These are phyloP conservation scores for Eucalyptus regnans DNA, from an alignment of 345 rosid species.

Conservation along the genomic window DNA sequence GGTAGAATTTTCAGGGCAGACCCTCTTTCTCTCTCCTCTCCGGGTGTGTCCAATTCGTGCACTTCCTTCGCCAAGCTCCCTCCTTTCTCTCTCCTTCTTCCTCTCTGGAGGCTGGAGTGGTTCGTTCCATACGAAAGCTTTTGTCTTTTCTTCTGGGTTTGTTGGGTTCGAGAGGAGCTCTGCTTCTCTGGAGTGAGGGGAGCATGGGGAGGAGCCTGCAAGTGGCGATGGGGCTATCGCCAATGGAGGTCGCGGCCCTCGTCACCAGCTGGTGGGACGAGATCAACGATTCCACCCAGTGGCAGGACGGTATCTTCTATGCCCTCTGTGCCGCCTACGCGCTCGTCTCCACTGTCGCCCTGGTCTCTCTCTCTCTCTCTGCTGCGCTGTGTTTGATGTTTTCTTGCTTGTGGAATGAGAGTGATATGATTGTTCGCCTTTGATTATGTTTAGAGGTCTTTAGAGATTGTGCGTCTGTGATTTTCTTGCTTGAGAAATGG, in stretches of 20 bases:
- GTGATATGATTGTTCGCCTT: background rate
- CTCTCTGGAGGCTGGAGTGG: background rate
- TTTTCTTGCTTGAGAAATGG: background rate
- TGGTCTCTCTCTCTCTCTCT: conserved; percentile 18
- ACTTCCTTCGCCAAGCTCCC: background rate
- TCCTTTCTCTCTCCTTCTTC: background rate
- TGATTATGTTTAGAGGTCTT: background rate
- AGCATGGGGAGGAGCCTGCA: conserved; percentile 1
- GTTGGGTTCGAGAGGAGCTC: background rate
- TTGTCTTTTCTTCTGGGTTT: background rate
- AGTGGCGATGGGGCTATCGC: background rate
- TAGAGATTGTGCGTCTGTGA: background rate
- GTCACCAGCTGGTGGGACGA: conserved; percentile 69
- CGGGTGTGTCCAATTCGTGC: background rate
- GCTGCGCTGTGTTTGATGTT: background rate
- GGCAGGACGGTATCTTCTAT: conserved; percentile 95
- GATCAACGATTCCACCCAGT: conserved; percentile 68
- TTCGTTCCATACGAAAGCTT: background rate
- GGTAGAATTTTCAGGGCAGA: background rate
- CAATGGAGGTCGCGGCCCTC: background rate
- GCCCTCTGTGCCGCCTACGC: conserved; percentile 88
- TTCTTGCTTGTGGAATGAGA: background rate
- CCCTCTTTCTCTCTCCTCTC: background rate
- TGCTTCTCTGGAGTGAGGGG: background rate
- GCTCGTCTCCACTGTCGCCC: conserved; percentile 76